phyloP scores from a whole-genome alignment of 2,329 filamentous ascomycete genomes.

The Penicillium sp. region DNA sequence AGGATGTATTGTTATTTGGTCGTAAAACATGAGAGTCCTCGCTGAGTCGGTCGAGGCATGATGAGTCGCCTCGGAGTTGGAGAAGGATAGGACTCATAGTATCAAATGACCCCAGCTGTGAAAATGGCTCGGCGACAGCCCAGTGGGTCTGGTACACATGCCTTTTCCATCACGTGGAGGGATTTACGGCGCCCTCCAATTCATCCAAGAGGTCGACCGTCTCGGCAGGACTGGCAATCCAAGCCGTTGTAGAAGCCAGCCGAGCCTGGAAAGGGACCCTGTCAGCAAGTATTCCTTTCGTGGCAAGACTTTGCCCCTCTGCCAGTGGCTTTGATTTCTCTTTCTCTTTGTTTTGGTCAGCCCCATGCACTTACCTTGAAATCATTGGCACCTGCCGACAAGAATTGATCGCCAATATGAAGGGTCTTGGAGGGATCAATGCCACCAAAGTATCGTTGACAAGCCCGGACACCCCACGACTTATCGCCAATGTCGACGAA shows the following conservation, averaged over 20 bases:
- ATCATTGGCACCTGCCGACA: slow-evolving; percentile 92
- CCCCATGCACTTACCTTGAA: slow-evolving; percentile 61
- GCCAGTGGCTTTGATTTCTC: not conserved
- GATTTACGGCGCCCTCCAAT: slow-evolving; percentile 31
- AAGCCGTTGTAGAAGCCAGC: slow-evolving; percentile 86
- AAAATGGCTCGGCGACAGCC: too few relatives aligned
- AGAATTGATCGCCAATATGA: slow-evolving; percentile 92
- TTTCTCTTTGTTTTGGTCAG: not conserved
- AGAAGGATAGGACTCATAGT: too few relatives aligned
- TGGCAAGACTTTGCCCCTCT: too few relatives aligned
- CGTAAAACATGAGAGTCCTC: too few relatives aligned
- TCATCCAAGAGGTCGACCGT: slow-evolving; percentile 88
- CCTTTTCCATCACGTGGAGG: not conserved
- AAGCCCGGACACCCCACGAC: slow-evolving; percentile 87
- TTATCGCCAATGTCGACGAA: slow-evolving; percentile 99
- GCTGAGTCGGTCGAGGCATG: too few relatives aligned
- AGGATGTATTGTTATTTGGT: too few relatives aligned
- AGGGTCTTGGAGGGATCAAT: slow-evolving; percentile 73
- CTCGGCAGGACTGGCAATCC: slow-evolving; percentile 90
- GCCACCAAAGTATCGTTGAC: slow-evolving; percentile 80
- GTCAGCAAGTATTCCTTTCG: too few relatives aligned
- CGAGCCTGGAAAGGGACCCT: slow-evolving; percentile 50
- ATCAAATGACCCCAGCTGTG: too few relatives aligned
- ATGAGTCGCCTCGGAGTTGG: too few relatives aligned
- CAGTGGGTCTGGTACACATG: too few relatives aligned